A percentile compares a stretch with the other conserved stretches of the same genome.
phyloP scores from a whole-genome alignment of 139 green algal genomes.

The Nannochloris sp. region DNA sequence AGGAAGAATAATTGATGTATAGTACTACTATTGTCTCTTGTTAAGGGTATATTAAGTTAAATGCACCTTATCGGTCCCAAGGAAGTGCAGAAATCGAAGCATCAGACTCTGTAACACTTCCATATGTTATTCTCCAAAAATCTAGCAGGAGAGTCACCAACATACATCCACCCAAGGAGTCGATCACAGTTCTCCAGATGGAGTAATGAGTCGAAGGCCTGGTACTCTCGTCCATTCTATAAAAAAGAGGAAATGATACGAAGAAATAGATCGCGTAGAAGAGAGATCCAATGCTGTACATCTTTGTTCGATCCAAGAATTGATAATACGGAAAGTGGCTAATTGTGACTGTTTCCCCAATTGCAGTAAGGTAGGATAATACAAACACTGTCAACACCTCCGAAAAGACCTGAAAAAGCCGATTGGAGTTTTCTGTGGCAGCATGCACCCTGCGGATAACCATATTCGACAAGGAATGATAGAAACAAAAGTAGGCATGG shows the following conservation, averaged over 20 bases:
- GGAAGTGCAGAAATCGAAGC: too few species aligned
- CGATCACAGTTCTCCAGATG: slow-evolving; percentile 34
- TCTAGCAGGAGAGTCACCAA: slow-evolving; percentile 55
- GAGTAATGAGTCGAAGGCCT: slow-evolving; percentile 9
- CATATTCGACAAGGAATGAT: slow-evolving; percentile 89
- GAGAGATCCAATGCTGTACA: slow-evolving; percentile 87
- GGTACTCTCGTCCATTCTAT: slow-evolving; percentile 62
- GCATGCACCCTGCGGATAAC: slow-evolving; percentile 39
- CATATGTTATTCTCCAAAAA: too few species aligned
- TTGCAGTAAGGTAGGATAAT: slow-evolving; percentile 84
- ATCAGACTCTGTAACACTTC: too few species aligned
- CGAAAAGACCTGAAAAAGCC: slow-evolving; percentile 1
- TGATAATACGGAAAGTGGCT: slow-evolving; percentile 92
- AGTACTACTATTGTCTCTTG: too few species aligned
- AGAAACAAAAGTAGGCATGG: slow-evolving; percentile 98
- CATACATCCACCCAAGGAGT: slow-evolving; percentile 65
- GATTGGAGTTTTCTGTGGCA: not conserved
- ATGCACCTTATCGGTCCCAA: too few species aligned
- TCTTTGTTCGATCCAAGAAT: slow-evolving; percentile 51
- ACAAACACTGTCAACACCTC: slow-evolving; percentile 56
- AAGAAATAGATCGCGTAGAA: slow-evolving; percentile 99
- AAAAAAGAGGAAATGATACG: slow-evolving; percentile 88
- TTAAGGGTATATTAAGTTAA: too few species aligned
- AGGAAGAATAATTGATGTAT: too few species aligned
- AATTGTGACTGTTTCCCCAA: slow-evolving; percentile 93